Evolutionary conservation across 768 basidiomycete species (phyloP), one percentile per base, ranked within the genome.

Genomic region (Auriscalpium orientale): DNA sequence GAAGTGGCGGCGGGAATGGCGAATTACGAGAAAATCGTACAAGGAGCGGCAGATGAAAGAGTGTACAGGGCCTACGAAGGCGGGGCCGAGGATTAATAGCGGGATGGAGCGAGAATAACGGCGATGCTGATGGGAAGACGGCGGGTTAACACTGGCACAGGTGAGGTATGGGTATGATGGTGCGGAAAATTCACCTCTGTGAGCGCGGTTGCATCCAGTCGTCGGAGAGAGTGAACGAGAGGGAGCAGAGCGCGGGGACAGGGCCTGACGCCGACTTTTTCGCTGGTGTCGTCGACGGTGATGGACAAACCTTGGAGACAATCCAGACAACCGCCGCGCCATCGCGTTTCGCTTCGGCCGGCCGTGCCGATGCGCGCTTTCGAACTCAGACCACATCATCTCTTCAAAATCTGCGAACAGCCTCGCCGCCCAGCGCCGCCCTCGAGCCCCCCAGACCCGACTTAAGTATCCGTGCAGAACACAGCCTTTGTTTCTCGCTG

Each of bases 11-110:
- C 34, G 3, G 33, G 21, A 46, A 46, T 34, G 33, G 47, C 28
- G 36, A 33, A 15, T 18, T 16, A 40, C 18, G 38, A 51, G 40
- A 21, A 49, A 28, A 51, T 45, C n/a, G 49, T 47, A 54, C 52
- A 59, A 61, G 15, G 58, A 49, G 53, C 28, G 53, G 37, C 11
- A 15, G 50, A 20, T 45, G 6, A 54, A 35, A 20, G 50, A 60
- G 56, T 37, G 58, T 57, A 37, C 51, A 44, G 28, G 35, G 28
- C 20, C 28, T 34, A 28, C 28, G 28, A 28, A 28, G 46, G 37
- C 46, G 38, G 56, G 40, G 18, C 18, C 13, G 40, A 43, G 40
- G 40, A 13, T 15, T 13, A 43, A 15, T 3, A 13, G 18, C 13
- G 40, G 40, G 40, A 43, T 8, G 18, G 18, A 43, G 13, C 15